Percentiles rank a stretch among this genome's conserved stretches.
These are phyloP conservation scores for Gamsiella multidivaricata DNA, from an alignment of 192 early-diverging fungal species.

Conservation along the genomic window DNA sequence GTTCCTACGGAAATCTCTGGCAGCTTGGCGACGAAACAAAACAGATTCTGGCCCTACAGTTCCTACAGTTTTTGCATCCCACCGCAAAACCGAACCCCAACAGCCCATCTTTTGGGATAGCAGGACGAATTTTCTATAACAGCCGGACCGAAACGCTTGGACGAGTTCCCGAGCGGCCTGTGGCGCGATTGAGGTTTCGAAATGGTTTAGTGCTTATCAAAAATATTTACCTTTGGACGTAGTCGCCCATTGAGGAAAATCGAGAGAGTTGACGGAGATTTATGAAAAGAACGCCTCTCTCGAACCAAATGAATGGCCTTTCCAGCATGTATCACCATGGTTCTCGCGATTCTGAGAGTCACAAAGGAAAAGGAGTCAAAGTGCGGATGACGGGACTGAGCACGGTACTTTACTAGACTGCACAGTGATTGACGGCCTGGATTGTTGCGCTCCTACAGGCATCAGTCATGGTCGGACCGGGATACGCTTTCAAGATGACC, in stretches of 20 bases:
- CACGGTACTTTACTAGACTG: constrained; percentile 68
- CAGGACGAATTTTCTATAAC: too few species aligned
- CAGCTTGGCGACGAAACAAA: too few species aligned
- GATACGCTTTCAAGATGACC: constrained; percentile 67
- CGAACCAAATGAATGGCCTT: constrained; percentile 63
- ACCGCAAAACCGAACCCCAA: neutral
- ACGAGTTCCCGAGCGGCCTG: too few species aligned
- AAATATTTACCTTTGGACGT: constrained; percentile 58
- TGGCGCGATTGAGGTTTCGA: too few species aligned
- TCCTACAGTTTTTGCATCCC: constrained; percentile 28
- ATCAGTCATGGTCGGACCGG: constrained; percentile 67
- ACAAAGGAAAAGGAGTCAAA: constrained; percentile 78
- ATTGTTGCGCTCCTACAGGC: constrained; percentile 66
- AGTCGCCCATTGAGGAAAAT: too few species aligned
- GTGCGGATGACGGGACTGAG: constrained; percentile 81
- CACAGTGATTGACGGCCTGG: constrained; percentile 66
- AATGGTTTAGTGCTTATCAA: neutral
- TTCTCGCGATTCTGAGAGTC: constrained; percentile 68
- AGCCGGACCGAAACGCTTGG: too few species aligned
- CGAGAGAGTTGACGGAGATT: too few species aligned
- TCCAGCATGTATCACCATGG: constrained; percentile 64
- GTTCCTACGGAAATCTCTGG: too few species aligned
- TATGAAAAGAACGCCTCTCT: too few species aligned
- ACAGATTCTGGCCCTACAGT: constrained; percentile 36
- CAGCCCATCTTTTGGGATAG: too few species aligned